phyloP scores from a whole-genome alignment of 2,329 filamentous ascomycete genomes.

The Claviceps digitariae region DNA sequence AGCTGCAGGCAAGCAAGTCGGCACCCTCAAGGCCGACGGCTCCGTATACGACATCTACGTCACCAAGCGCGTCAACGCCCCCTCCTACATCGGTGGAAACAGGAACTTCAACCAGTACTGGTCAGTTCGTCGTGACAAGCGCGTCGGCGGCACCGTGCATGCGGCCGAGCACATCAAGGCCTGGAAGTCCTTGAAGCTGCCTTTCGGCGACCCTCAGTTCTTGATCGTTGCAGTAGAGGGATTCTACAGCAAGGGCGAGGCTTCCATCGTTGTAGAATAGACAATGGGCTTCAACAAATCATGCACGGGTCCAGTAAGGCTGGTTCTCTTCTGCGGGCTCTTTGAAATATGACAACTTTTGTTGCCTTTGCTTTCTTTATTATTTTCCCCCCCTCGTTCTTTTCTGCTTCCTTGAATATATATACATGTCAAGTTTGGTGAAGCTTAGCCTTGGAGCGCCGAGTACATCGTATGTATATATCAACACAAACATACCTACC shows the following conservation, averaged over 20 bases:
- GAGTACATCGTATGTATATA: too few relatives aligned
- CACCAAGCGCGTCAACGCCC: slow-evolving; percentile 25
- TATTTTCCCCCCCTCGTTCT: too few relatives aligned
- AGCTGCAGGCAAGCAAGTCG: slow-evolving; percentile 18
- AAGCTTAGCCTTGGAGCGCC: too few relatives aligned
- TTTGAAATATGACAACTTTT: too few relatives aligned
- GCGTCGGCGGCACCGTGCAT: slow-evolving; percentile 31
- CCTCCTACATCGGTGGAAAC: slow-evolving; percentile 36
- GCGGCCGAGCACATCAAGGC: slow-evolving; percentile 19
- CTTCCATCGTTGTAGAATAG: neutral
- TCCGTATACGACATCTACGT: slow-evolving; percentile 24
- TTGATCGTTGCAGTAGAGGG: slow-evolving; percentile 42
- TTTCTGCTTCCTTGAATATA: too few relatives aligned
- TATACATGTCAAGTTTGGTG: too few relatives aligned
- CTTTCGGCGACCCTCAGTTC: slow-evolving; percentile 36
- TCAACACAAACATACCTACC: too few relatives aligned
- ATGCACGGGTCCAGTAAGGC: neutral
- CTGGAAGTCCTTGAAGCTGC: slow-evolving; percentile 26
- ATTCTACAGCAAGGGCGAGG: slow-evolving; percentile 33
- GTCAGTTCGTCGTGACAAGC: slow-evolving; percentile 1
- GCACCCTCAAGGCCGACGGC: slow-evolving; percentile 23
- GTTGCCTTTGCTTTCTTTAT: too few relatives aligned
- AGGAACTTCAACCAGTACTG: slow-evolving; percentile 36
- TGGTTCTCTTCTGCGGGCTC: neutral
- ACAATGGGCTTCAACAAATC: neutral